Conservation (phyloP, 306 rosid genomes). For the Begonia fuchsioides region DNA sequence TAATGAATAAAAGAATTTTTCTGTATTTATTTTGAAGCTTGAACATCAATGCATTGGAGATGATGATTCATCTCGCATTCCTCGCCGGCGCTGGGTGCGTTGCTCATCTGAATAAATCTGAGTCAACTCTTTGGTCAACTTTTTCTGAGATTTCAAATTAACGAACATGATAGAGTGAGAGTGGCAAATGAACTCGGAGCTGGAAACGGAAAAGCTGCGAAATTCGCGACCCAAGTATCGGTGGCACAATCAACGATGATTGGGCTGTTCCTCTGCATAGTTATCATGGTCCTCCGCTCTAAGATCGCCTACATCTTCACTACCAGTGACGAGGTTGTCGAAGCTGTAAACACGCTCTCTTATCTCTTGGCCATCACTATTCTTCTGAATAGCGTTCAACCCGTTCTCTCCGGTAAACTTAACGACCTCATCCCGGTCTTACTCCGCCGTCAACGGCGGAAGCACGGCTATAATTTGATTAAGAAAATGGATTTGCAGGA, state of each 20-base stretch:
- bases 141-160: no score
- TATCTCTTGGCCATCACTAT: neutral
- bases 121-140: no score
- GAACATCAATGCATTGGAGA: neutral
- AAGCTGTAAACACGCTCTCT: neutral
- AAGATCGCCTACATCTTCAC: slow-evolving; percentile 2
- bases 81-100: slow-evolving; percentile 1
- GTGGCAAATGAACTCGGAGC: slow-evolving; percentile 1
- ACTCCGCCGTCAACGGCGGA: neutral
- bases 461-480: no score
- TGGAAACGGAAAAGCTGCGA: neutral
- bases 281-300: neutral
- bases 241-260: neutral
- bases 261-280: neutral
- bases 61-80: slow-evolving; percentile 1
- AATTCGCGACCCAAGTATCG: neutral
- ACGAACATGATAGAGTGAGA: neutral
- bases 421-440: neutral
- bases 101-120: no score
- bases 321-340: neutral
- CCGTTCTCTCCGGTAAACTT: slow-evolving; percentile 39
- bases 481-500: slow-evolving; percentile 11
- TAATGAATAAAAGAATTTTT: neutral
- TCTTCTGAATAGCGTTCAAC: no score
- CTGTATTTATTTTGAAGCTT: neutral